Percentiles rank a stretch among this genome's conserved stretches.
Conservation (phyloP, 2,329 filamentous ascomycete genomes). For the Sarocladiaceae sp. region DNA sequence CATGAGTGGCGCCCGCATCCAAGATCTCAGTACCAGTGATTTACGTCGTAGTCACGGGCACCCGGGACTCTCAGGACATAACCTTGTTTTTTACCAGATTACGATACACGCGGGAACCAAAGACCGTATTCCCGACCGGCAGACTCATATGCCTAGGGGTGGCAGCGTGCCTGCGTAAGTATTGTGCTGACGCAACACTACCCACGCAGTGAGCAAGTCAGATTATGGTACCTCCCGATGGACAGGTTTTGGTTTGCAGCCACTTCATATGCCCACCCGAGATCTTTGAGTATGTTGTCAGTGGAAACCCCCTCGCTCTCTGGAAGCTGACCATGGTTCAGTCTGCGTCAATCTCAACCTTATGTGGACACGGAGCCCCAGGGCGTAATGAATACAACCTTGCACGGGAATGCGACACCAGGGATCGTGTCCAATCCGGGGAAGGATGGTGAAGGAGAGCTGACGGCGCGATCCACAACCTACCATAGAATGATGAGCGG, state of each 20-base stretch:
- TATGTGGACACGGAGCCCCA: conserved; percentile 6
- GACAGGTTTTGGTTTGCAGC: neutral
- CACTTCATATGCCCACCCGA: conserved; percentile 1
- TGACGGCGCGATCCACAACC: neutral
- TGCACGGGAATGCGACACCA: neutral
- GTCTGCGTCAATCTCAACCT: conserved; percentile 3
- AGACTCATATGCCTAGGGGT: neutral
- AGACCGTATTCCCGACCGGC: conserved; percentile 1
- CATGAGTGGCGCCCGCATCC: neutral
- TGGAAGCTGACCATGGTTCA: neutral
- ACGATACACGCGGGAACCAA: neutral
- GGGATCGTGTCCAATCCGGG: neutral
- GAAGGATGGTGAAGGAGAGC: neutral
- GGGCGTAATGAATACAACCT: conserved; percentile 9
- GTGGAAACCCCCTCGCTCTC: neutral
- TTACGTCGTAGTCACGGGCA: neutral
- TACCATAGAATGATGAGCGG: neutral
- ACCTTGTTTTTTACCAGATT: conserved; percentile 7
- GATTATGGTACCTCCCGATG: neutral
- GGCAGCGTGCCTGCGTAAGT: neutral
- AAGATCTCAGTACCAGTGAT: conserved; percentile 1
- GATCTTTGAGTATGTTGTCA: neutral
- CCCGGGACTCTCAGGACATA: neutral
- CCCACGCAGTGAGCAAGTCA: neutral
- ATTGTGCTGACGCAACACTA: neutral